Evolutionary conservation across 192 early-diverging fungal species (phyloP).

Genomic region (Coemansia sp.): DNA sequence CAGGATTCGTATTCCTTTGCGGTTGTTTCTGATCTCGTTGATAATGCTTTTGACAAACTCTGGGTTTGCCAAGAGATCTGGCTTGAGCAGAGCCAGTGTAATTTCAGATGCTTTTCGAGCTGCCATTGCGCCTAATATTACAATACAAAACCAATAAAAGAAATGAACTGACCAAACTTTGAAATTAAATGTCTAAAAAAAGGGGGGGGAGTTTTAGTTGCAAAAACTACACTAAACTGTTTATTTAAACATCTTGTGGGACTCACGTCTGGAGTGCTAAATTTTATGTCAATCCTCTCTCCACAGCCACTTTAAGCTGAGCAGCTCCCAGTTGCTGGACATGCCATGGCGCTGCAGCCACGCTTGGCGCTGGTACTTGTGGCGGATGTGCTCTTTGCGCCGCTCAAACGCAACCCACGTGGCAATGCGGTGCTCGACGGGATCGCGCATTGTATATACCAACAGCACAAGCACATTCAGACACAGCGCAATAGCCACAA

Average conservation of each 20-base stretch:
- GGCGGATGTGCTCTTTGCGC: conserved; percentile 12
- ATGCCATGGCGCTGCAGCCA: conserved; percentile 7
- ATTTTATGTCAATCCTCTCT: no score
- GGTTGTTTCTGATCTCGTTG: conserved; percentile 34
- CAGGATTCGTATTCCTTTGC: conserved; percentile 41
- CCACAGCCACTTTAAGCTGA: conserved; percentile 2
- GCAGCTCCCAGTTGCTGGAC: background rate
- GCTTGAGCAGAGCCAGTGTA: conserved; percentile 72
- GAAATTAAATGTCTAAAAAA: no score
- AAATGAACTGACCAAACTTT: no score
- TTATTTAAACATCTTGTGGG: no score
- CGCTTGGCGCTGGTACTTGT: conserved; percentile 2
- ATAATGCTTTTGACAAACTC: conserved; percentile 40
- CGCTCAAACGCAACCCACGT: conserved; percentile 41
- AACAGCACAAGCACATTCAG: conserved; percentile 53
- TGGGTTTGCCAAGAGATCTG: conserved; percentile 68
- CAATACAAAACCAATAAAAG: background rate
- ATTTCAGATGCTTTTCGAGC: background rate
- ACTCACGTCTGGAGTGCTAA: no score
- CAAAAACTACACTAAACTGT: no score
- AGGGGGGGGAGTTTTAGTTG: no score
- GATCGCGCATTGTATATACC: conserved; percentile 28
- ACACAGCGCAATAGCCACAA: conserved; percentile 55
- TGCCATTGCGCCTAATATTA: background rate
- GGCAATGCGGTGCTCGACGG: conserved; percentile 34